Evolutionary conservation across 1,139 yeast genomes (phyloP).

Genomic region (Candida sojae): DNA sequence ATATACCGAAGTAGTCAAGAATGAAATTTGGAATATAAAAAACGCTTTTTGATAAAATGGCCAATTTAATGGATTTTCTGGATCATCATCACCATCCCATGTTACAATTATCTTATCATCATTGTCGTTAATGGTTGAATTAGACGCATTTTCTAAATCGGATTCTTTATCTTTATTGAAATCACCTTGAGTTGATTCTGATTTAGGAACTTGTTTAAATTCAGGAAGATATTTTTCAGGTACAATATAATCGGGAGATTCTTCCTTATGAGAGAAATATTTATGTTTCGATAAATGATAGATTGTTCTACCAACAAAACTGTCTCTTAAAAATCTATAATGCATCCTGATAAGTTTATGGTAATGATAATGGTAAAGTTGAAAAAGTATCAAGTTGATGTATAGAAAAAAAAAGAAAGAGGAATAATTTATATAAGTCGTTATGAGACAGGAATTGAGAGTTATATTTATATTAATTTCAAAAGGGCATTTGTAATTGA

Average conservation of each 20-base stretch:
- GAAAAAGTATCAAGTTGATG: no score
- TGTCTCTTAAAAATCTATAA: conserved; percentile 24
- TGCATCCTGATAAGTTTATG: background rate
- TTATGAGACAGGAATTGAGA: background rate
- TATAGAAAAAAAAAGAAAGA: no score
- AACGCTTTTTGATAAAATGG: conserved; percentile 20
- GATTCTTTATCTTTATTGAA: background rate
- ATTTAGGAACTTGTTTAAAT: conserved; percentile 2
- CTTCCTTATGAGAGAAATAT: conserved; percentile 29
- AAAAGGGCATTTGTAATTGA: no score
- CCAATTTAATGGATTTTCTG: conserved; percentile 34
- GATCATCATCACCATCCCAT: conserved; percentile 33
- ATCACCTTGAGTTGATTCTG: conserved; percentile 3
- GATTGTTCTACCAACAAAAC: conserved; percentile 29
- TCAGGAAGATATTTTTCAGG: conserved; percentile 30
- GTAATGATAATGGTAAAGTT: no score
- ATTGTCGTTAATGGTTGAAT: background rate
- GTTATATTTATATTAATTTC: no score
- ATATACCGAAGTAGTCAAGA: conserved; percentile 26
- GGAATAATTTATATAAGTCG: no score
- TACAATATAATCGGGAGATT: conserved; percentile 27
- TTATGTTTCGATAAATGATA: conserved; percentile 30
- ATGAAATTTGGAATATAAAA: conserved; percentile 21
- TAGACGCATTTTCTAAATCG: conserved; percentile 1
- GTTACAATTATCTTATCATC: conserved; percentile 16